phyloP scores from a whole-genome alignment of 495 filamentous ascomycete genomes.

The Hypoxylon fuscum region DNA sequence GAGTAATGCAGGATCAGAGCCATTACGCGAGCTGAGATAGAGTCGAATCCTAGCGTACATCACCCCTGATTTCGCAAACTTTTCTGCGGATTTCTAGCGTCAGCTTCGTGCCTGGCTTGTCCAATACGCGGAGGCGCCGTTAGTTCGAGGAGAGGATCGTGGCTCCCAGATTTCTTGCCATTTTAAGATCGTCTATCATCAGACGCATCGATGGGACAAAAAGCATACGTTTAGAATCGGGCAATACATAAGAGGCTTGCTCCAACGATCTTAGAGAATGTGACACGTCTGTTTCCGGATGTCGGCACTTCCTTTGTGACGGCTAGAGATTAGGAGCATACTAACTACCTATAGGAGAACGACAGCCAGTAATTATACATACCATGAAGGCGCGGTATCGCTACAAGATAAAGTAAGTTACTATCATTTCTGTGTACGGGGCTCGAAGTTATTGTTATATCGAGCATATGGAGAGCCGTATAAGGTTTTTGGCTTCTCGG shows the following conservation, averaged over 20 bases:
- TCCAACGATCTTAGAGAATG: neutral
- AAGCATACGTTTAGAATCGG: too few species aligned
- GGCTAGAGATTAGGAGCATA: neutral
- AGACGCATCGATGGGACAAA: too few species aligned
- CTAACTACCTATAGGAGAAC: too few species aligned
- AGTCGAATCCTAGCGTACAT: slow-evolving; percentile 16
- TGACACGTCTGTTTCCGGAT: slow-evolving; percentile 14
- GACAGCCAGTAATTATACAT: too few species aligned
- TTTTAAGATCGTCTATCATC: too few species aligned
- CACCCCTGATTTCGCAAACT: slow-evolving; percentile 12
- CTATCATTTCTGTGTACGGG: too few species aligned
- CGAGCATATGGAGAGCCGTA: neutral
- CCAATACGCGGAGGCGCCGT: slow-evolving; percentile 17
- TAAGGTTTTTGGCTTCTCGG: neutral
- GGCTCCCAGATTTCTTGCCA: slow-evolving; percentile 1
- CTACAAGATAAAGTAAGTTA: too few species aligned
- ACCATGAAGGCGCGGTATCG: too few species aligned
- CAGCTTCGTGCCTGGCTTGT: slow-evolving; percentile 21
- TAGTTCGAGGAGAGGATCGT: neutral
- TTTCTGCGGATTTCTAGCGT: slow-evolving; percentile 11
- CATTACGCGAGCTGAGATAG: slow-evolving; percentile 22
- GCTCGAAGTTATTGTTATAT: too few species aligned
- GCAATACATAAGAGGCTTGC: neutral
- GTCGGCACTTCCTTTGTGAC: neutral
- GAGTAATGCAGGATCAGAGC: slow-evolving; percentile 3